Base-by-base conservation (phyloP, 768 basidiomycete species). In the Cyclocybe cylindracea region DNA sequence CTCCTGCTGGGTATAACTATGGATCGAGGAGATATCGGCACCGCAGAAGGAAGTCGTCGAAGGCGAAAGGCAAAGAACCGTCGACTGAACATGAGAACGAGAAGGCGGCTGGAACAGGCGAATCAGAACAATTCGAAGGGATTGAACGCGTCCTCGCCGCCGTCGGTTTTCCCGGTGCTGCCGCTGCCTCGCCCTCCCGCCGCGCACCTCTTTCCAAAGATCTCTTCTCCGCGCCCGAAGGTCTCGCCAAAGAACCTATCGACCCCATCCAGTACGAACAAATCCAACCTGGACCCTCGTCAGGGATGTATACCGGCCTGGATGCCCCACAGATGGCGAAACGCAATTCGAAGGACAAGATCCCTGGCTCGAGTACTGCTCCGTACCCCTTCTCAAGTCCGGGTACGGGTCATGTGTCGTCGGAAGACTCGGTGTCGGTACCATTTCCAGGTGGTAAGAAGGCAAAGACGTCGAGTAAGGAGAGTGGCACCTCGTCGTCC, bases 321-420 rank as follows among this genome's bases (percentile, higher is more conserved):
- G 56, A 61, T 37, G 54, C 51, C 34, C 67, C 61, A 10, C 62
- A 64, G 55, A 75, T 10, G 72, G 74, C 60, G 32, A 79, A 76
- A 56, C 65, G 75, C 39, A 63, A 67, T 9, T 78, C 78, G 44
- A 79, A 70, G 65, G 81, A 87, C 48, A 73, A 71, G 54, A 69
- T 74, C 36, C 54, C 59, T 14, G 61, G 48, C 55, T 60, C 60
- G 36, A 62, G 63, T 71, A 10, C 76, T 85, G 32, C 63, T 83
- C 85, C 87, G 5, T 92, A 92, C 72, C 88, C 90, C 0, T 91
- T 92, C 65, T 69, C 80, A 1, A 80, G 74, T 7, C 79, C 78
- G 50, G 80, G 80, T 4, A 80, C 84, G 0, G 70, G 66, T 0
- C 85, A 85, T 54, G 73, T 78, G 47, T 84, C 83, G 8, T 83